Base-by-base conservation (phyloP, 495 filamentous ascomycete genomes). In the Talaromyces nanjingensis region DNA sequence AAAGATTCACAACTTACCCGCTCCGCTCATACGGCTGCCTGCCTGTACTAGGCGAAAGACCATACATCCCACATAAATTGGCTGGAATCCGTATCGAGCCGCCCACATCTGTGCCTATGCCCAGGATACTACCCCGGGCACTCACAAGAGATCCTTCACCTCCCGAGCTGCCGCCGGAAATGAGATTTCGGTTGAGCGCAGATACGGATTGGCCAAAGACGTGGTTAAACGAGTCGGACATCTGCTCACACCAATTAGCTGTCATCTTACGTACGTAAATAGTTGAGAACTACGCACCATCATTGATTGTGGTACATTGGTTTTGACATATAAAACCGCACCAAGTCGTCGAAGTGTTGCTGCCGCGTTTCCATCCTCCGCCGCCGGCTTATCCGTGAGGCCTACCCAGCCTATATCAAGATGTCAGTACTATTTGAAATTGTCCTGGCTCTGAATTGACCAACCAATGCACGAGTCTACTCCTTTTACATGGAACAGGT, bases 41-140 rank as follows among this genome's bases (percentile, higher is more conserved):
- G 11, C 76, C 78, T 5, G 76, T 74, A 1, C 82, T 89, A 0
- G 89, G 88, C 65, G 83, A 84, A 54, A 90, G 72, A 0, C 86
- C 87, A 72, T 83, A 91, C 1, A 92, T 57, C 4, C 85, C 87
- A 64, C 85, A 81, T 60, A 85, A 79, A 22, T 82, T 83, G 0
- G 89, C 87, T 0, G 89, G 90, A 34, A 78, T 79, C 0, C 87
- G 78, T 64, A 91, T 87, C 4, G 84, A 88, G 4, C 88, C 87
- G 37, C 79, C 88, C 53, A 91, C 82, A 67, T 91, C 88, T 1
- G 85, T 87, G 0, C 87, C 88, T 49, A 91, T 84, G 0, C 89
- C 89, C 0, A 90, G 71, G 31, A 81, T 74, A 37, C 82, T 85
- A 2, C 87, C 87, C 1, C 81, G 70, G 1, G 84, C 72, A 1